A percentile compares a stretch with the other conserved stretches of the same genome.
Conservation (phyloP, 192 early-diverging fungal species). For the Coemansia sp. region DNA sequence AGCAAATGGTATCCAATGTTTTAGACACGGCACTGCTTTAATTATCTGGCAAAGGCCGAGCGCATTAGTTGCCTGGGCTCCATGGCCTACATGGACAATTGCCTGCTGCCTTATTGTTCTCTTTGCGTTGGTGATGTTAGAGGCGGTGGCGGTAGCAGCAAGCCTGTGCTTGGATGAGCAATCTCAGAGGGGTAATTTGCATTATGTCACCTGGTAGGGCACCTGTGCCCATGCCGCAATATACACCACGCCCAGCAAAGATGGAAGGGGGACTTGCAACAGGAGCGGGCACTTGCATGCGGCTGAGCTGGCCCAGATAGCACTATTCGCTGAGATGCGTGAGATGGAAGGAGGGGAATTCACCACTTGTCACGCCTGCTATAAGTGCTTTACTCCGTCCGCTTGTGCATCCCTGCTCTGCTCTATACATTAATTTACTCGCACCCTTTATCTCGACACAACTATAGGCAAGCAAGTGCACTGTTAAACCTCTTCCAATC, state of each 20-base stretch:
- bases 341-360: neutral
- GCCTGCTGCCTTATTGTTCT: neutral
- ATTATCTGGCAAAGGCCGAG: neutral
- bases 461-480: neutral
- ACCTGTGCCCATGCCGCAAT: neutral
- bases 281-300: neutral
- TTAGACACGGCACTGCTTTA: neutral
- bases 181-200: neutral
- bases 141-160: neutral
- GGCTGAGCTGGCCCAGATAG: neutral
- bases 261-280: neutral
- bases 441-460: neutral
- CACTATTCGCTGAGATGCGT: constrained; percentile 4
- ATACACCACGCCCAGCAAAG: neutral
- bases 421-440: neutral
- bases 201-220: neutral
- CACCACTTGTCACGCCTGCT: neutral
- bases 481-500: neutral
- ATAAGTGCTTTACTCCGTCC: neutral
- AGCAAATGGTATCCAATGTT: neutral
- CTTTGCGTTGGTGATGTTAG: neutral
- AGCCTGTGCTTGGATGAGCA: neutral
- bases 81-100: neutral
- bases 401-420: neutral
- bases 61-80: neutral